phyloP scores from a whole-genome alignment of 257 asterid genomes.

The Solanum megistacrolobum region DNA sequence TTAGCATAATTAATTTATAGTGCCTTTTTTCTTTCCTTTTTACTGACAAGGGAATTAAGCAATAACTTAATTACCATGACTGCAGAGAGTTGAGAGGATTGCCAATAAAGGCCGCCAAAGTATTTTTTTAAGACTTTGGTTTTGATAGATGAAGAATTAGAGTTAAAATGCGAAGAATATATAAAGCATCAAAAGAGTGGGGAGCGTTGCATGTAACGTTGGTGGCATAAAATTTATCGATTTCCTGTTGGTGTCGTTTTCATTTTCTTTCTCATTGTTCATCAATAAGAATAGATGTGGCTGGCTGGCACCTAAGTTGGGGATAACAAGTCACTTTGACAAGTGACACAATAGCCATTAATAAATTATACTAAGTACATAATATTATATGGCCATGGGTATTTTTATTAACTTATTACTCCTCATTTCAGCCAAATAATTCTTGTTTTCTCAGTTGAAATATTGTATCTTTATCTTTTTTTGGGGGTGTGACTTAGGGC shows the following conservation, averaged over 20 bases:
- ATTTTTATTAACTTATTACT: neutral
- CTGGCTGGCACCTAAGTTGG: conserved; percentile 32
- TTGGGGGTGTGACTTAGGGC: neutral
- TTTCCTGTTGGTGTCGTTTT: conserved; percentile 13
- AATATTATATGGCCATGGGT: neutral
- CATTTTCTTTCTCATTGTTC: conserved; percentile 11
- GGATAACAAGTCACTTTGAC: neutral
- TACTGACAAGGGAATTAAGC: neutral
- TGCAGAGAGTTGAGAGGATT: neutral
- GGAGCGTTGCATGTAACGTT: conserved; percentile 24
- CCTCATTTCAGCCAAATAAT: neutral
- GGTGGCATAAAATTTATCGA: conserved; percentile 27
- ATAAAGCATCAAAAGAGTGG: neutral
- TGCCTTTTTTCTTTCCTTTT: too few species aligned
- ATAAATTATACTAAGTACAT: neutral
- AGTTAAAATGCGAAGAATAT: neutral
- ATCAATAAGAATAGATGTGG: conserved; percentile 30
- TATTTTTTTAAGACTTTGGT: neutral
- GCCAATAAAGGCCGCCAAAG: neutral
- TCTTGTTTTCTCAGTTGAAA: neutral
- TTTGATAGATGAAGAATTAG: neutral
- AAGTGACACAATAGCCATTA: neutral
- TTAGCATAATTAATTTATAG: neutral
- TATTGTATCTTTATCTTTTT: neutral
- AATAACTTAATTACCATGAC: conserved; percentile 12